Evolutionary conservation across 116 monocot genomes (phyloP).

Genomic region (Zostera marina): DNA sequence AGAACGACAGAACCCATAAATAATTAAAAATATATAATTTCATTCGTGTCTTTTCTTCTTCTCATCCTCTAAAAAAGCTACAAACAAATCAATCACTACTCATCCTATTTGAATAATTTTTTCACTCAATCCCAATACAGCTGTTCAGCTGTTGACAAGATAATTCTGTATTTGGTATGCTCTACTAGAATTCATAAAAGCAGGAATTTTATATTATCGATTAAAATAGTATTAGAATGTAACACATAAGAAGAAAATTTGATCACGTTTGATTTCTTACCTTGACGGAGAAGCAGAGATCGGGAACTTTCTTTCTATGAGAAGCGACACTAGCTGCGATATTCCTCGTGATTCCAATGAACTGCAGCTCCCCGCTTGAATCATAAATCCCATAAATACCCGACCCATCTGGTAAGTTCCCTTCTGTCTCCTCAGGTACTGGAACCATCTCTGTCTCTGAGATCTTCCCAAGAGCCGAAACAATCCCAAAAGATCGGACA

Average conservation of each 20-base stretch:
- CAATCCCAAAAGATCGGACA: background rate
- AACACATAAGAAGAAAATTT: background rate
- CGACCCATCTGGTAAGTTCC: conserved; percentile 11
- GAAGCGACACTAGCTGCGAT: conserved; percentile 10
- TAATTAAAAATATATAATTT: too few relatives aligned
- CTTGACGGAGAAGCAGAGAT: conserved; percentile 42
- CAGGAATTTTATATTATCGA: too few relatives aligned
- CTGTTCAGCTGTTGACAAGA: too few relatives aligned
- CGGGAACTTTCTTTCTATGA: conserved; percentile 20
- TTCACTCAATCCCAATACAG: too few relatives aligned
- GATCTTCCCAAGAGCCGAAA: conserved; percentile 9
- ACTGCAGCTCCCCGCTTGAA: conserved; percentile 15
- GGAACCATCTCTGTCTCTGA: conserved; percentile 19
- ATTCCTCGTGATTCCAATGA: conserved; percentile 17
- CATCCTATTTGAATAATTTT: too few relatives aligned
- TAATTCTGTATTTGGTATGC: too few relatives aligned
- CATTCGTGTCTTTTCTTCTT: too few relatives aligned
- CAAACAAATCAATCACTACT: too few relatives aligned
- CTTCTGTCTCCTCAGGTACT: conserved; percentile 5
- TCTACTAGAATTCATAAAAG: too few relatives aligned
- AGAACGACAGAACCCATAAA: too few relatives aligned
- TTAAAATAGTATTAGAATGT: too few relatives aligned
- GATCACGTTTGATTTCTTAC: conserved; percentile 8
- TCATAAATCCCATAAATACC: conserved; percentile 23
- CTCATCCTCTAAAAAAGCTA: too few relatives aligned